These are phyloP conservation scores for Gamsiella multidivaricata DNA, from an alignment of 192 early-diverging fungal genomes.

Conservation along the genomic window DNA sequence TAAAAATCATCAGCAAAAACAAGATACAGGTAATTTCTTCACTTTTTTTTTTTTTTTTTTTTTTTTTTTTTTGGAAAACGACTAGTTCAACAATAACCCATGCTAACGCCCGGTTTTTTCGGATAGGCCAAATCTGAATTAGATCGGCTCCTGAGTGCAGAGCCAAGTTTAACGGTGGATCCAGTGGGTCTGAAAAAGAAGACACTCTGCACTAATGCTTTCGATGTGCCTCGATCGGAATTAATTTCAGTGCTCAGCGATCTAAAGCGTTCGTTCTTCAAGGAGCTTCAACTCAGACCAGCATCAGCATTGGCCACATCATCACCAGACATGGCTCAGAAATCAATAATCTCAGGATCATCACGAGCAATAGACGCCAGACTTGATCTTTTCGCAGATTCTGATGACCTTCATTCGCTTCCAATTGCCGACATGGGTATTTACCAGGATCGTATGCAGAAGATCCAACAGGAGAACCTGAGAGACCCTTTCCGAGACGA, in stretches of 20 bases:
- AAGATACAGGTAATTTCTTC: slow-evolving; percentile 41
- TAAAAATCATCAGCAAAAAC: slow-evolving; percentile 33
- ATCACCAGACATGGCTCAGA: background rate
- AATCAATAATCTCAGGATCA: background rate
- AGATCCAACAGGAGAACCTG: slow-evolving; percentile 61
- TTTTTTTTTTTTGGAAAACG: too few relatives aligned
- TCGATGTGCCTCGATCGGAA: slow-evolving; percentile 71
- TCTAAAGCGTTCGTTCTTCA: slow-evolving; percentile 66
- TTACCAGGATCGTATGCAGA: slow-evolving; percentile 69
- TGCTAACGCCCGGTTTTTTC: too few relatives aligned
- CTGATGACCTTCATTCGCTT: slow-evolving; percentile 70
- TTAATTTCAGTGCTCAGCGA: slow-evolving; percentile 64
- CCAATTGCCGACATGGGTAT: slow-evolving; percentile 81
- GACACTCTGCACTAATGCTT: slow-evolving; percentile 64
- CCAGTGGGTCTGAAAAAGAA: slow-evolving; percentile 50
- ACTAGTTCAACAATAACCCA: too few relatives aligned
- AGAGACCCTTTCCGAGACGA: slow-evolving; percentile 77
- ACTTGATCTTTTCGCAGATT: slow-evolving; percentile 58
- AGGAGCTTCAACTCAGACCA: slow-evolving; percentile 60
- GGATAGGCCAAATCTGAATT: slow-evolving; percentile 36
- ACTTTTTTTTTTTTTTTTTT: too few relatives aligned
- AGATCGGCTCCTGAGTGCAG: slow-evolving; percentile 31
- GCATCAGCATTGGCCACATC: slow-evolving; percentile 18
- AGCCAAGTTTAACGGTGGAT: slow-evolving; percentile 32
- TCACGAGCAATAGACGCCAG: slow-evolving; percentile 6